These are phyloP conservation scores for Pseudodiploospora longispora DNA, from an alignment of 2,329 filamentous ascomycete species.

Conservation along the genomic window DNA sequence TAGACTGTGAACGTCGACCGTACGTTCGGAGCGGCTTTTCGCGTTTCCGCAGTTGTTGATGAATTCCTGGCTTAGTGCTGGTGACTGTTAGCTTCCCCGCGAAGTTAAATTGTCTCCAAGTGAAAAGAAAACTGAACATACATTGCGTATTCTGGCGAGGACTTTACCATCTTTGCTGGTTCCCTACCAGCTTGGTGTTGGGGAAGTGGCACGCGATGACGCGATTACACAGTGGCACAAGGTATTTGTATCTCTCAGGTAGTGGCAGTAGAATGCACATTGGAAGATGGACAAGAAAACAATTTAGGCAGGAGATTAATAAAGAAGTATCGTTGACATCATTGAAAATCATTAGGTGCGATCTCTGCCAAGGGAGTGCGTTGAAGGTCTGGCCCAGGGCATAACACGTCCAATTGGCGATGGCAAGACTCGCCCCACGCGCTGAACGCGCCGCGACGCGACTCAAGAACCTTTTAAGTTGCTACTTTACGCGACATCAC, in stretches of 20 bases:
- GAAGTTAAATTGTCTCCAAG: neutral
- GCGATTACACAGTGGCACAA: too few species aligned
- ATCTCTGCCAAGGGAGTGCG: too few species aligned
- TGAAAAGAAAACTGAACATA: conserved; percentile 5
- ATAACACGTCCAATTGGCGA: neutral
- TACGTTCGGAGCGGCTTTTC: conserved; percentile 32
- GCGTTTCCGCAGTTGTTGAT: conserved; percentile 18
- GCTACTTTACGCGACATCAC: conserved; percentile 12
- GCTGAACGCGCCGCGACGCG: conserved; percentile 13
- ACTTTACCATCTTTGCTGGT: conserved; percentile 13
- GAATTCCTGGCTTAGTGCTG: conserved; percentile 24
- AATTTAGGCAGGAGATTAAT: too few species aligned
- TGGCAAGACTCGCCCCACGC: conserved; percentile 10
- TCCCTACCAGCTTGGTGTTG: neutral
- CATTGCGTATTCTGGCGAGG: conserved; percentile 24
- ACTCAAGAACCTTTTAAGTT: neutral
- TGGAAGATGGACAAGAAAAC: too few species aligned
- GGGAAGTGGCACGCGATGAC: too few species aligned
- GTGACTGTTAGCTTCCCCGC: conserved; percentile 5
- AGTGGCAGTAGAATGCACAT: too few species aligned
- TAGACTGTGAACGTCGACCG: conserved; percentile 23
- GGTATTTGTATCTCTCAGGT: too few species aligned
- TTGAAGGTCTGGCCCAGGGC: too few species aligned
- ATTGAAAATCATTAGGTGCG: too few species aligned
- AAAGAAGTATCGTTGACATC: too few species aligned